Conservation (phyloP, 768 basidiomycete genomes). For the Hygrocybe punicea region DNA sequence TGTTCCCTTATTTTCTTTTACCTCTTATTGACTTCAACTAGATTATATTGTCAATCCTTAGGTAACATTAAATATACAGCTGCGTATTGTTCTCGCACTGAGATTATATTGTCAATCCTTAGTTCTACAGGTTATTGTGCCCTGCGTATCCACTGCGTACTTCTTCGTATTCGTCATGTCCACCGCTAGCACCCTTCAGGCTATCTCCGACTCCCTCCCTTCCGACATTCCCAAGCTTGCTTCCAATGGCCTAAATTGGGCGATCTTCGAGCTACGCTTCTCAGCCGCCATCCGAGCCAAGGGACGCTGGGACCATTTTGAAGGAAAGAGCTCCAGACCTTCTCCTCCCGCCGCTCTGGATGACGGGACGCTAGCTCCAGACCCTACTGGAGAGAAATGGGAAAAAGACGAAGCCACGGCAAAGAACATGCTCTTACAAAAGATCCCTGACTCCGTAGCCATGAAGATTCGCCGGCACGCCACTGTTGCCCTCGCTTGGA, state of each 20-base stretch:
- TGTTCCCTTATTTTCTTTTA: too few species aligned
- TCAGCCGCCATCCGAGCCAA: slow-evolving; percentile 28
- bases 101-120: too few species aligned
- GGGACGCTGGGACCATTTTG: slow-evolving; percentile 28
- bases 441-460: slow-evolving; percentile 32
- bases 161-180: slow-evolving; percentile 10
- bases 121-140: slow-evolving; percentile 21
- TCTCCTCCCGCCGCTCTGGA: too few species aligned
- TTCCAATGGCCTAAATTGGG: slow-evolving; percentile 33
- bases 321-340: slow-evolving; percentile 12
- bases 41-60: too few species aligned
- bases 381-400: too few species aligned
- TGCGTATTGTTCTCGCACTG: too few species aligned
- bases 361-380: too few species aligned
- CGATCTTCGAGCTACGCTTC: slow-evolving; percentile 28
- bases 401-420: slow-evolving; percentile 6
- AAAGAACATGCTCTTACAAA: slow-evolving; percentile 29
- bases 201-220: slow-evolving; percentile 9
- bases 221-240: slow-evolving; percentile 32
- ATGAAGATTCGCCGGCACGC: slow-evolving; percentile 21
- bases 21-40: too few species aligned
- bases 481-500: slow-evolving; percentile 32
- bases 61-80: too few species aligned
- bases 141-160: not conserved
- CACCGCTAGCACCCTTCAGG: slow-evolving; percentile 18